phyloP scores from a whole-genome alignment of 306 rosid genomes.

The Vigna unguiculata region DNA sequence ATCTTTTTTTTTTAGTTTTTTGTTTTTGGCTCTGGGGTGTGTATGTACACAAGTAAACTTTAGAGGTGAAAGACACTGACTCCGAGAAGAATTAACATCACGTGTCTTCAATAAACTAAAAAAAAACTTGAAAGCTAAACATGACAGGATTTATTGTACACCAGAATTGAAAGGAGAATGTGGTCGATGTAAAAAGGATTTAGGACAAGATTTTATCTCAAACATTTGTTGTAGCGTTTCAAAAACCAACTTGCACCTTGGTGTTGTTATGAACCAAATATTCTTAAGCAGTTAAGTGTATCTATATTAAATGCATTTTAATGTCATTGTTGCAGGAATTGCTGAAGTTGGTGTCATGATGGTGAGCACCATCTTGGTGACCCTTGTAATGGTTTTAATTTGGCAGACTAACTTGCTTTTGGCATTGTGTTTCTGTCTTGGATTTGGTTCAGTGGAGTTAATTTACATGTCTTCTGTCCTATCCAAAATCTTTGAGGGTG shows the following conservation, averaged over 20 bases:
- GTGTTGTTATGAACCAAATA: neutral
- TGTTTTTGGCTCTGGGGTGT: neutral
- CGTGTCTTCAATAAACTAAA: neutral
- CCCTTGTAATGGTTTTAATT: conserved; percentile 91
- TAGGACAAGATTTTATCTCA: neutral
- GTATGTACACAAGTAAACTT: neutral
- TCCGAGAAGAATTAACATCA: neutral
- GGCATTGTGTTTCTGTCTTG: conserved; percentile 70
- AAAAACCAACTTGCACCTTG: neutral
- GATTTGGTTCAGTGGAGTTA: conserved; percentile 87
- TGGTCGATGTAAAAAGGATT: neutral
- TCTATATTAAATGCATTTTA: conserved; percentile 42
- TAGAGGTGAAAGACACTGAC: neutral
- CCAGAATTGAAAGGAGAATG: neutral
- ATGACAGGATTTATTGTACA: neutral
- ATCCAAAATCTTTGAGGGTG: conserved; percentile 78
- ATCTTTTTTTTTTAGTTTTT: neutral
- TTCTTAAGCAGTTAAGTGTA: neutral
- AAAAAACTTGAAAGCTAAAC: neutral
- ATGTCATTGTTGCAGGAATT: conserved; percentile 65
- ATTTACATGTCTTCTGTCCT: conserved; percentile 84
- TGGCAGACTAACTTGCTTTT: conserved; percentile 92
- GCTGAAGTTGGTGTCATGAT: conserved; percentile 99
- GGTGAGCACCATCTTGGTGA: conserved; percentile 90
- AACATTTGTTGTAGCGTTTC: neutral